Base-by-base conservation (phyloP, 2,329 filamentous ascomycete genomes). In the Fusarium stilboides region DNA sequence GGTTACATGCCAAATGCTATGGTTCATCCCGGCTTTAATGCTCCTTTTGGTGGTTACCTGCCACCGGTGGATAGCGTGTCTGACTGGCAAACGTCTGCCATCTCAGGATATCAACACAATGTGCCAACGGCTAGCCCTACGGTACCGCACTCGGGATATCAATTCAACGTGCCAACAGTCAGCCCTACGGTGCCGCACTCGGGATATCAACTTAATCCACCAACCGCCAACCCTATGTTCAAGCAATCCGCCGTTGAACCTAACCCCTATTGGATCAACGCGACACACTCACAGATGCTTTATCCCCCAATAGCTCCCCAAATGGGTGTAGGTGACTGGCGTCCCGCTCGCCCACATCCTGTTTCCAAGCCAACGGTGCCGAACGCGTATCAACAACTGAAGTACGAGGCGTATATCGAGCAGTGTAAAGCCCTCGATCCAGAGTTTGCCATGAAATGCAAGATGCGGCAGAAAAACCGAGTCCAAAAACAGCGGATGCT, bases 401-500 rank as follows among this genome's bases (percentile, higher is more conserved):
- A 78, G 60, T 85, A 85, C 70, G 83, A 85, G 73, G 81, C 78
- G 36, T 85, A 80, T 67, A 80, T 85, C 34, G 83, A 85, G 71
- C 84, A 80, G 80, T 80, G 82, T 57, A 85, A 85, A 65, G 81
- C 81, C 22, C 80, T 81, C 46, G 81, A 84, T 66, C 83, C 83
- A 8, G 82, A 82, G 3, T 85, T 85, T 67, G 83, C 84, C 24
- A 67, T 81, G 60, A 77, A 80, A 67, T 85, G 84, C 75, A 83
- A 83, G 64, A 75, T 76, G 40, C 77, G 83, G 46, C 83, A 85
- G 69, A 80, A 81, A 59, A 73, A 76, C 24, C 77, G 81, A 51
- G 76, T 74, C 24, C 78, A 79, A 55, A 71, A 77, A 22, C 69
- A 68, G 33, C 45, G 62, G 20, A 42, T 24, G 15, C 36, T 26